Evolutionary conservation across 2,329 filamentous ascomycete genomes (phyloP).

Genomic region (Drechslera avenae): DNA sequence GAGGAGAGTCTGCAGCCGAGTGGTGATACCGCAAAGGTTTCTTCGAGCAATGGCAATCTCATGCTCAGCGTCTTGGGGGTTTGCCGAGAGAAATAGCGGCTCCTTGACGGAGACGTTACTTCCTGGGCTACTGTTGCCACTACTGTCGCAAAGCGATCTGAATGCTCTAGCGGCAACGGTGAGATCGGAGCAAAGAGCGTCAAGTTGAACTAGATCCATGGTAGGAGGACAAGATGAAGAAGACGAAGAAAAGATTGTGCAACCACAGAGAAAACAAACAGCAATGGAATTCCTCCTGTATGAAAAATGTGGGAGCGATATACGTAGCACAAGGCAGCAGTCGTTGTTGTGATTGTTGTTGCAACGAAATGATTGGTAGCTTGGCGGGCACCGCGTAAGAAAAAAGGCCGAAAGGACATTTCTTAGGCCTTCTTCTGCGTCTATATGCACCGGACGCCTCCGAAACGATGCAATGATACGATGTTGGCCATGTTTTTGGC

Average conservation of each 20-base stretch:
- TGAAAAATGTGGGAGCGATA: too few species aligned
- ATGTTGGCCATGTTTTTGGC: too few species aligned
- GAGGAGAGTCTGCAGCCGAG: constrained; percentile 2
- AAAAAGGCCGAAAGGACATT: too few species aligned
- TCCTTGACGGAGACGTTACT: neutral
- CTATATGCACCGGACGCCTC: neutral
- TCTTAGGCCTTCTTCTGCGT: neutral
- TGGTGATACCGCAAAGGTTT: constrained; percentile 3
- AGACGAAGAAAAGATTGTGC: too few species aligned
- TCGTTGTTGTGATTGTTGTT: too few species aligned
- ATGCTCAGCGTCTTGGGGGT: neutral
- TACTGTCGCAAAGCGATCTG: constrained; percentile 2
- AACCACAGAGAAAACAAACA: too few species aligned
- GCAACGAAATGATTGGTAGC: neutral
- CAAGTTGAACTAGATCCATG: constrained; percentile 6
- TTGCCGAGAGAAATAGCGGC: neutral
- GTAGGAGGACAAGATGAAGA: too few species aligned
- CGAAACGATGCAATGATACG: too few species aligned
- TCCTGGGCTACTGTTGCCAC: neutral
- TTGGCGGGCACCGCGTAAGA: too few species aligned
- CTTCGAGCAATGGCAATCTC: constrained; percentile 1
- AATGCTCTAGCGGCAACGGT: constrained; percentile 1
- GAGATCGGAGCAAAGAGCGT: constrained; percentile 4
- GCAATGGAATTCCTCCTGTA: too few species aligned
- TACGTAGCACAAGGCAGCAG: too few species aligned